Conservation (phyloP, 1,284 basidiomycete species). For the Papiliotrema terrestris region DNA sequence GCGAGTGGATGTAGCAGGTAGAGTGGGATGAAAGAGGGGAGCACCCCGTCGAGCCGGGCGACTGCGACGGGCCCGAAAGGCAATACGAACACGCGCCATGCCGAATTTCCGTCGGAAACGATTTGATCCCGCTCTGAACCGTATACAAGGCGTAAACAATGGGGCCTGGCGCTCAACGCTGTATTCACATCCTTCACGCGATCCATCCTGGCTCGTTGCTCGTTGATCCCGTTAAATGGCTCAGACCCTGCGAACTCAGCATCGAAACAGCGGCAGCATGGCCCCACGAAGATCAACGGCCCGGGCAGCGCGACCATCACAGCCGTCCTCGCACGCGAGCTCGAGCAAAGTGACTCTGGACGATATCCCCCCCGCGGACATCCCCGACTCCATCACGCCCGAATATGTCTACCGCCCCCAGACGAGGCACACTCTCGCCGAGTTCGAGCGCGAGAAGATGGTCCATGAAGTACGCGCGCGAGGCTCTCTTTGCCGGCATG, state of each 20-base stretch:
- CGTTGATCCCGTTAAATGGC: no score
- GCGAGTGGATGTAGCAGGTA: background rate
- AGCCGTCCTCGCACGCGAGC: slow-evolving; percentile 10
- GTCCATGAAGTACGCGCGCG: slow-evolving; percentile 35
- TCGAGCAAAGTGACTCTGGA: slow-evolving; percentile 33
- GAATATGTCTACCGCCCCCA: slow-evolving; percentile 19
- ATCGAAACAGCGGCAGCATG: background rate
- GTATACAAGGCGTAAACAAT: background rate
- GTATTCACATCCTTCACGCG: no score
- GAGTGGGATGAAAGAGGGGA: background rate
- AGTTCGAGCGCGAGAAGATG: slow-evolving; percentile 30
- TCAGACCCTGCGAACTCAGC: no score
- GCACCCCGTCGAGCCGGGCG: no score
- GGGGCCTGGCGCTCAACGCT: background rate
- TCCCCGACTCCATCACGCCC: slow-evolving; percentile 35
- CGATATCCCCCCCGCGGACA: slow-evolving; percentile 19
- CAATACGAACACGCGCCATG: no score
- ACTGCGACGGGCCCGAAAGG: no score
- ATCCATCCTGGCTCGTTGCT: no score
- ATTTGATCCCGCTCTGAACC: background rate
- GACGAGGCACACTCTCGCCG: slow-evolving; percentile 12
- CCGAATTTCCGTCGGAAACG: background rate
- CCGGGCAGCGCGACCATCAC: background rate
- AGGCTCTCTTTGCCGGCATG: background rate
- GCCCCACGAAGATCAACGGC: slow-evolving; percentile 1